Percentiles rank a stretch among this genome's conserved stretches.
Conservation (phyloP, 495 filamentous ascomycete genomes). For the Xylaria palmicola region DNA sequence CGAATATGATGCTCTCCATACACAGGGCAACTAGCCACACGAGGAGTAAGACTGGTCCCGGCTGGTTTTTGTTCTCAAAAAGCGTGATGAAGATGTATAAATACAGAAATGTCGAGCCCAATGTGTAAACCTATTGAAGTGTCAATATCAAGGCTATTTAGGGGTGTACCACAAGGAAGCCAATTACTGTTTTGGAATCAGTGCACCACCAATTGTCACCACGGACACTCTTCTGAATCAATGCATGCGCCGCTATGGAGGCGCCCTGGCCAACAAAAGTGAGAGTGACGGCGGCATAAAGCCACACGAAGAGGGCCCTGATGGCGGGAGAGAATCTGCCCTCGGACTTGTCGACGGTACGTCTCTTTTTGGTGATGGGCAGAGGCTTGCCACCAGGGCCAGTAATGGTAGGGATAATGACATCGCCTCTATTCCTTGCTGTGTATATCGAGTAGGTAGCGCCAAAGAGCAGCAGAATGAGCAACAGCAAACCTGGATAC, state of each 20-base stretch:
- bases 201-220: constrained; percentile 85
- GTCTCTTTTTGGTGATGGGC: constrained; percentile 55
- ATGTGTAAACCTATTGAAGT: constrained; percentile 67
- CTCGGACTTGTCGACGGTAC: constrained; percentile 32
- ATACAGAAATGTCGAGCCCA: constrained; percentile 62
- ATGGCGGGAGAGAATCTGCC: constrained; percentile 57
- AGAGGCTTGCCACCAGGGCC: constrained; percentile 84
- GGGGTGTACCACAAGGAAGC: neutral
- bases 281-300: constrained; percentile 63
- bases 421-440: constrained; percentile 42
- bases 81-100: constrained; percentile 70
- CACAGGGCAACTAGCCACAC: constrained; percentile 69
- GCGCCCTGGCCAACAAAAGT: constrained; percentile 73
- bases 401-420: constrained; percentile 35
- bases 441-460: constrained; percentile 45
- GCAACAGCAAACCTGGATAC: constrained; percentile 43
- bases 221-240: constrained; percentile 37
- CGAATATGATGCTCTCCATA: constrained; percentile 68
- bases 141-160: constrained; percentile 6
- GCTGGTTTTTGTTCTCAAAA: constrained; percentile 73
- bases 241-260: constrained; percentile 74
- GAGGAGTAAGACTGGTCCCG: constrained; percentile 67
- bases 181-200: constrained; percentile 75
- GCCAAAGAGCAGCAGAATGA: constrained; percentile 43
- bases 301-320: constrained; percentile 70